Conservation (phyloP, 2,329 filamentous ascomycete species). For the Lasiodiplodia hormozganensis region DNA sequence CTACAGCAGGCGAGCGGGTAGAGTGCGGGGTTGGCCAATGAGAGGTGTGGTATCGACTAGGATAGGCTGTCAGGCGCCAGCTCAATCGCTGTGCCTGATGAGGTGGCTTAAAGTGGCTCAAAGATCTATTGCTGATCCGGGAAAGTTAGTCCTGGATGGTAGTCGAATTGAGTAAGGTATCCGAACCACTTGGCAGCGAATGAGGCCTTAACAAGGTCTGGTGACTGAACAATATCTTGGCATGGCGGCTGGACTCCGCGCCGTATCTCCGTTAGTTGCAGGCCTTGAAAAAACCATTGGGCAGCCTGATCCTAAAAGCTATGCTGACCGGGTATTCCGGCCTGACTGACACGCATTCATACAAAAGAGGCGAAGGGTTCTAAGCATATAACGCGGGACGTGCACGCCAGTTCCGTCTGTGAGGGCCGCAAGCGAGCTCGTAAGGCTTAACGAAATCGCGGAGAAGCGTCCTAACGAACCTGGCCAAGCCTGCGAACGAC, state of each 20-base stretch:
- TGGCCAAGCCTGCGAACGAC: background rate
- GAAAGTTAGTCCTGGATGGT: background rate
- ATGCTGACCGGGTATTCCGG: background rate
- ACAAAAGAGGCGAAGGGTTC: background rate
- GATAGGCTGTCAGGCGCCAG: background rate
- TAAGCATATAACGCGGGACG: background rate
- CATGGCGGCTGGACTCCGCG: background rate
- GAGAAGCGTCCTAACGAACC: background rate
- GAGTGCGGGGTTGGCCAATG: constrained; percentile 22
- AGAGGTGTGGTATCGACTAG: background rate
- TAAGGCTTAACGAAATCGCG: constrained; percentile 10
- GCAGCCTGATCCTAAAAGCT: background rate
- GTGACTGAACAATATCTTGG: constrained; percentile 6
- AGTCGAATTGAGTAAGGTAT: constrained; percentile 4
- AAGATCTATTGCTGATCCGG: background rate
- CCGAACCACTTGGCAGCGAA: background rate
- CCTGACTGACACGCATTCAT: background rate
- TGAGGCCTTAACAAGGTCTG: background rate
- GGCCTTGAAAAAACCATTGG: background rate
- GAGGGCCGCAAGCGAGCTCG: constrained; percentile 4
- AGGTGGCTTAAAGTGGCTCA: constrained; percentile 1
- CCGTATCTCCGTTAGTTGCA: background rate
- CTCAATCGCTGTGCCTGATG: constrained; percentile 4
- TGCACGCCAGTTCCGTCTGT: background rate
- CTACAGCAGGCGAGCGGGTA: background rate